Base-by-base conservation (phyloP, 225 moss, liverwort and hornwort genomes). In the Marchantia paleacea region DNA sequence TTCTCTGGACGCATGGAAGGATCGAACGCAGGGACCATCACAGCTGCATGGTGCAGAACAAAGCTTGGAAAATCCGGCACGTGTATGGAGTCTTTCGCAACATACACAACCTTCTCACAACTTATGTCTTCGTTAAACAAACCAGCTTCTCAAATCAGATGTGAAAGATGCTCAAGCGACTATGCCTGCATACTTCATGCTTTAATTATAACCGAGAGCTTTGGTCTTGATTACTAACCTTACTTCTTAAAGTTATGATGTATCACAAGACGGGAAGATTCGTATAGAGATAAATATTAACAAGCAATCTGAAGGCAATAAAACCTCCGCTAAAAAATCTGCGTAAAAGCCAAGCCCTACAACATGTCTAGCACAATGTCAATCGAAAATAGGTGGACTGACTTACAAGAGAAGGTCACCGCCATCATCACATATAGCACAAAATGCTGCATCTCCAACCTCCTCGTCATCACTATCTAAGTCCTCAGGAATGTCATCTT, bases 381-480 rank as follows among this genome's bases (percentile, higher is more conserved):
- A 22, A 20, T 7, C 19, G 9, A 16, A 24, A 75, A 10, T 18
- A 18, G 16, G 31, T 20, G 28, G 18, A 55, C 14, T 78, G 11
- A 48, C 81, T 62, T 87, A 87, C 86, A 83, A 87, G 24, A 87
- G 79, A 11, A 87, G 39, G 69, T 87, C 83, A n/a, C 86, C 86
- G 30, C 86, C 86, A 76, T 87, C 86, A 73, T 87, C 86, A 73
- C 86, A 87, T 10, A 87, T 84, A 52, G 86, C 81, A 81, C 86
- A 87, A 57, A 84, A 84, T 49, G 84, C 86, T n/a, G 81, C 75
- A 77, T 81, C 79, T 6, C 86, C 86, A 48, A 87, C 60, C 31
- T 87, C 86, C 31, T 83, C 77, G 58, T 83, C 80, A 48, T 78
- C 82, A 61, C 75, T 64, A 22, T 49, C 75, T 58, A 75, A 75